Percentiles rank a stretch among this genome's conserved stretches.
phyloP scores from a whole-genome alignment of 768 basidiomycete genomes.

The Boletus rubescentipes region DNA sequence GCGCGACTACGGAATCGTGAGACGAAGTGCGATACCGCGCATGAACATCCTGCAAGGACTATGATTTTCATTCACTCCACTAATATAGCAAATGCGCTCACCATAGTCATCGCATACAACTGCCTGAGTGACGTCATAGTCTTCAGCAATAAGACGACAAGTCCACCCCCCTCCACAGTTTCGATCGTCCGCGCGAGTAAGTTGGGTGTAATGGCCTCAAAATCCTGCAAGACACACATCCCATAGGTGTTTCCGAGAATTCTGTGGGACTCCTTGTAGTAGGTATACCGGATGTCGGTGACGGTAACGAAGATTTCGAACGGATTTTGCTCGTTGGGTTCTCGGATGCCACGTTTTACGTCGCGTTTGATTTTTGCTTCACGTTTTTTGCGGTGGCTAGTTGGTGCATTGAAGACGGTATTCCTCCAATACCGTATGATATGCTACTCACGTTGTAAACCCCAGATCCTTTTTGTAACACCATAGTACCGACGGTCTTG shows the following conservation, averaged over 20 bases:
- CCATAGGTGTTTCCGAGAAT: conserved; percentile 97
- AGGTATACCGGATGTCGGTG: conserved; percentile 99
- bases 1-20: conserved; percentile 83
- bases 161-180: conserved; percentile 94
- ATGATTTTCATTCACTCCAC: neutral
- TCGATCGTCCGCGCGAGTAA: conserved; percentile 95
- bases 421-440: neutral
- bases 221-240: conserved; percentile 96
- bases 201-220: conserved; percentile 98
- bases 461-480: conserved; percentile 99
- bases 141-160: conserved; percentile 87
- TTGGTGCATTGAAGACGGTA: neutral
- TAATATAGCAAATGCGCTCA: conserved; percentile 22
- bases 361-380: conserved; percentile 97
- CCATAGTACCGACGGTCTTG: conserved; percentile 92
- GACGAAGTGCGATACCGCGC: conserved; percentile 90
- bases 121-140: conserved; percentile 93
- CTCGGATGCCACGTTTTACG: conserved; percentile 90
- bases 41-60: conserved; percentile 80
- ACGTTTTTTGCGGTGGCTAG: conserved; percentile 88
- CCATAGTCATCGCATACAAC: conserved; percentile 89
- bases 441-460: conserved; percentile 74
- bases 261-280: conserved; percentile 97
- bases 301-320: conserved; percentile 98
- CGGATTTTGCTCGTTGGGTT: conserved; percentile 93